Base-by-base conservation (phyloP, 164 flowering plant species). In the Berberis vulgaris region DNA sequence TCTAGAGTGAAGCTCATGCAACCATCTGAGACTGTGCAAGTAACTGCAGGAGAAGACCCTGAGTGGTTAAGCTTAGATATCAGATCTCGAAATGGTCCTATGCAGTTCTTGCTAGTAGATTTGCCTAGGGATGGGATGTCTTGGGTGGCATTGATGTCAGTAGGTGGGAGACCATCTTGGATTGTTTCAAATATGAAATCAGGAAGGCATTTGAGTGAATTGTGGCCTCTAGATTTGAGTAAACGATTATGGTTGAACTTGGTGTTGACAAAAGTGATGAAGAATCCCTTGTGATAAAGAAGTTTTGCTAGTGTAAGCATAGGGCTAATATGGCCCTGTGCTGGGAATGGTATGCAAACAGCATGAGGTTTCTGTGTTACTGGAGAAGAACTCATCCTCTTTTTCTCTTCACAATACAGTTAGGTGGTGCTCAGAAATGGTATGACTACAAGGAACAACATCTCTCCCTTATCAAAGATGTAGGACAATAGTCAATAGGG, bases 231-330 rank as follows among this genome's bases (percentile, higher is more conserved):
- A 42, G 60, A 57, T 4, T 57, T 57, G 2, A 57, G 44, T 41
- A 57, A 7, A 42, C 60, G 60, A 40, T 57, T 43, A 41, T 57
- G 41, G 45, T 57, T 57, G n/a, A 57, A 57, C 6, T 57, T 45
- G 10, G 60, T 57, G 60, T 57, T 38, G 3, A 57, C 60, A 42
- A 57, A 57, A 11, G 60, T 57, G 7, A 57, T 57, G 45, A 41
- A n/a, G 11, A 57, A 57, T 6, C 60, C 60, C 41, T 7, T 57
- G 6, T 41, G 41, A 7, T 57, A 45, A 57, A 57, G 60, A 4
- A 57, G 60, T 39, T 57, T 57, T 57, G 60, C 60, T 57, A 57
- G n/a, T 26, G 40, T 57, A n/a, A 57, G 44, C 60, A 57, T 57
- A 3, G 60, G 60, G 45, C 11, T 57, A 3, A 57, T 41, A 45